These are phyloP conservation scores for Schoenoplectus tabernaemontani DNA, from an alignment of 202 grass and related monocot species.

Conservation along the genomic window DNA sequence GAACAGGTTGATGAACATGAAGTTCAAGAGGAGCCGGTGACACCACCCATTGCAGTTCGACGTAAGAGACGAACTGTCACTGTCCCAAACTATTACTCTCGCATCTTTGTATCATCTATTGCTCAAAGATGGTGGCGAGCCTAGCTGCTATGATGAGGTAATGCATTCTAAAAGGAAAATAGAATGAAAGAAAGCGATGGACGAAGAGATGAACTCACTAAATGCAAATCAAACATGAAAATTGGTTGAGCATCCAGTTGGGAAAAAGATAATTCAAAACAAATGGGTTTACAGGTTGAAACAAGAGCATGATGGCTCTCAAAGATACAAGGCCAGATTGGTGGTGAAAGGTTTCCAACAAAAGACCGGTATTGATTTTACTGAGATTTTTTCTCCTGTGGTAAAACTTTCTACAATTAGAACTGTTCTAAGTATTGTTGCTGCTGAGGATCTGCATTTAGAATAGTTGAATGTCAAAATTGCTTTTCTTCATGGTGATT, in stretches of 20 bases:
- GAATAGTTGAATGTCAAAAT: not conserved
- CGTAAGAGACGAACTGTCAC: not conserved
- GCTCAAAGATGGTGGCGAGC: not conserved
- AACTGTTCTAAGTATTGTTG: not conserved
- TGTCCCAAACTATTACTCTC: not conserved
- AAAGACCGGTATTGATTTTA: not conserved
- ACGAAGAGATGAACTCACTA: not conserved
- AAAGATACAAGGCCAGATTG: too few species aligned
- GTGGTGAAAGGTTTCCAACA: not conserved
- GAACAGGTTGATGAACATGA: not conserved
- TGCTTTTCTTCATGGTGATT: not conserved
- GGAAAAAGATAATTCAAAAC: not conserved
- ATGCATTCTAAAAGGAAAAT: not conserved
- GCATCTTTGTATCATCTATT: not conserved
- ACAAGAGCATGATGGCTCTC: not conserved
- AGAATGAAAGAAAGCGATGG: not conserved
- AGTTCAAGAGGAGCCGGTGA: constrained; percentile 1
- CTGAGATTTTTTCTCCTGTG: not conserved
- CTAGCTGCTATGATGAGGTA: not conserved
- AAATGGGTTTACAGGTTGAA: not conserved
- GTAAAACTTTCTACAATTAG: not conserved
- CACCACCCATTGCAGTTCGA: not conserved
- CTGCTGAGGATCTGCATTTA: not conserved
- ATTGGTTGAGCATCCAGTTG: not conserved
- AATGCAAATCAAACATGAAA: not conserved